Conservation (phyloP, 2,329 filamentous ascomycete genomes). For the Leptographium radiaticola region DNA sequence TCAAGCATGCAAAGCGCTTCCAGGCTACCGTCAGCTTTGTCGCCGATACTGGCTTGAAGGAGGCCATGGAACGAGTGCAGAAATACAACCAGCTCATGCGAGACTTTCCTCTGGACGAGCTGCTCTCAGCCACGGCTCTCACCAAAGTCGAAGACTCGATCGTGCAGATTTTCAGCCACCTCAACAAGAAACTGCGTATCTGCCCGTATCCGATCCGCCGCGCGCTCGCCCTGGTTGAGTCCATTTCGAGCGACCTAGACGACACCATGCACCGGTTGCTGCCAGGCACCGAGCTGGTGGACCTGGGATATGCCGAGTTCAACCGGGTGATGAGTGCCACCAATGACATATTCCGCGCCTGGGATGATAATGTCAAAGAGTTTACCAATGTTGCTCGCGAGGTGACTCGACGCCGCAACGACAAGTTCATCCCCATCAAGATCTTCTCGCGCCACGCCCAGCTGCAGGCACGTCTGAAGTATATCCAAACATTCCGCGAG, state of each 20-base stretch:
- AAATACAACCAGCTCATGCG: constrained; percentile 99
- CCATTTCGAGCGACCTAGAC: constrained; percentile 89
- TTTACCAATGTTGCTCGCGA: constrained; percentile 97
- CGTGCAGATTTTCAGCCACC: constrained; percentile 76
- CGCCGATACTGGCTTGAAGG: constrained; percentile 89
- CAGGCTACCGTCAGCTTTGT: constrained; percentile 95
- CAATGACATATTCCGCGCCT: constrained; percentile 75
- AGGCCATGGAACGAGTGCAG: constrained; percentile 89
- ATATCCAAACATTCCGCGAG: constrained; percentile 86
- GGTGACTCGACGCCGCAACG: constrained; percentile 81
- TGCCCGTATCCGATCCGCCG: constrained; percentile 90
- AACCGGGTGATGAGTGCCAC: constrained; percentile 70
- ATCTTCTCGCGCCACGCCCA: constrained; percentile 77
- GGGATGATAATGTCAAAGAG: constrained; percentile 94
- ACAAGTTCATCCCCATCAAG: constrained; percentile 98
- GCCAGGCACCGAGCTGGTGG: constrained; percentile 76
- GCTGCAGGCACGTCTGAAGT: constrained; percentile 81
- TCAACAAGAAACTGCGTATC: constrained; percentile 96
- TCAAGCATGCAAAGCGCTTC: constrained; percentile 95
- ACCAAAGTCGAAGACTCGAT: constrained; percentile 82
- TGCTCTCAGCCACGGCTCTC: constrained; percentile 82
- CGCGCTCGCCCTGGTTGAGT: constrained; percentile 87
- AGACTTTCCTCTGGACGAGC: constrained; percentile 90
- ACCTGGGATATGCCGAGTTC: constrained; percentile 87
- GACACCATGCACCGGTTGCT: constrained; percentile 74